phyloP scores from a whole-genome alignment of 768 basidiomycete genomes.

The Pisolithus sp. region DNA sequence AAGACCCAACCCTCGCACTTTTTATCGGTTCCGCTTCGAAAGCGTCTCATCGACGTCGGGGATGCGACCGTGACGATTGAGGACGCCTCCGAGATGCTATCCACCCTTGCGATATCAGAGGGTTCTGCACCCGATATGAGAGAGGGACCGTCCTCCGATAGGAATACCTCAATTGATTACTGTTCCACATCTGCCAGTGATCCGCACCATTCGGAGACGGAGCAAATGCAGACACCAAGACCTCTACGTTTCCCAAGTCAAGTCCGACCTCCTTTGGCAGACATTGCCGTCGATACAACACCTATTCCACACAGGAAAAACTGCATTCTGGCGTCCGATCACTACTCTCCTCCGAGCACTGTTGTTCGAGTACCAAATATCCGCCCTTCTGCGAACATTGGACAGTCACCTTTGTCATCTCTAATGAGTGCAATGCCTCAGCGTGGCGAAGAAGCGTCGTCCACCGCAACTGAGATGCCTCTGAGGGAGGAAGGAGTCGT shows the following conservation, averaged over 20 bases:
- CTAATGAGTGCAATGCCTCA: slow-evolving; percentile 23
- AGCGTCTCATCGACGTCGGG: slow-evolving; percentile 27
- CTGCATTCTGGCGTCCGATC: not conserved
- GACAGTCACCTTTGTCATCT: slow-evolving; percentile 21
- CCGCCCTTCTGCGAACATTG: slow-evolving; percentile 8
- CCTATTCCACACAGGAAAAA: slow-evolving; percentile 9
- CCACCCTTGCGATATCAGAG: slow-evolving; percentile 6
- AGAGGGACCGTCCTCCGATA: not conserved
- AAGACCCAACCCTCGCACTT: slow-evolving; percentile 7
- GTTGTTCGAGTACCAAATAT: slow-evolving; percentile 1
- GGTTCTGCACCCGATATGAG: not conserved
- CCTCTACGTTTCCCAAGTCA: not conserved
- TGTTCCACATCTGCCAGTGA: not conserved
- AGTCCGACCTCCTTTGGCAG: slow-evolving; percentile 8
- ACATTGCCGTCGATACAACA: slow-evolving; percentile 10
- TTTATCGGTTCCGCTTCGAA: slow-evolving; percentile 13
- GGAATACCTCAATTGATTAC: not conserved
- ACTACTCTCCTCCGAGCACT: not conserved
- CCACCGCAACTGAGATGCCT: too few species aligned
- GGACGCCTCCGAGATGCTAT: slow-evolving; percentile 6
- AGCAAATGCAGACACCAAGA: slow-evolving; percentile 2
- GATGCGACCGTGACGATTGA: slow-evolving; percentile 12
- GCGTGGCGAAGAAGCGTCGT: not conserved
- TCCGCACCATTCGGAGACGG: not conserved
- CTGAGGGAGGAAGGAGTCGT: not conserved